These are phyloP conservation scores for Pyrenula massariospora DNA, from an alignment of 495 filamentous ascomycete genomes.

Conservation along the genomic window DNA sequence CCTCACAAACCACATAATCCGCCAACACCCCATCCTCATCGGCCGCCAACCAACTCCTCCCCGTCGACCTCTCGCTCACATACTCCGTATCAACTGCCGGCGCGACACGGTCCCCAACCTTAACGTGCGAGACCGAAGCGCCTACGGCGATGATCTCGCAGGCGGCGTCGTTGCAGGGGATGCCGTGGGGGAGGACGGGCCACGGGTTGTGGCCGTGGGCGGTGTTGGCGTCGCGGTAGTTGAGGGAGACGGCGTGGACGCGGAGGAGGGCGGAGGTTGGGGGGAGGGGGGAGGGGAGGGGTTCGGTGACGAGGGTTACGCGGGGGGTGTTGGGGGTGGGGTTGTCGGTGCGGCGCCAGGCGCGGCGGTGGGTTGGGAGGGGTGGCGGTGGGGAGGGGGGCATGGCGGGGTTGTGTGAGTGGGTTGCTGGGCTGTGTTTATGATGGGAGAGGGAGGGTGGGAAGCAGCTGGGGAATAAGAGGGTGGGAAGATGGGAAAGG, in stretches of 20 bases:
- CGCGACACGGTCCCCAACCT: slow-evolving; percentile 17
- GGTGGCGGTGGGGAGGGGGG: no score
- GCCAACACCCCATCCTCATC: slow-evolving; percentile 27
- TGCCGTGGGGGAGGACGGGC: slow-evolving; percentile 19
- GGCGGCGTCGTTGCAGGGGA: slow-evolving; percentile 23
- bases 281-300: slow-evolving; percentile 7
- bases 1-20: slow-evolving; percentile 21
- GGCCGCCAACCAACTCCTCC: slow-evolving; percentile 19
- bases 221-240: slow-evolving; percentile 32
- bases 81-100: slow-evolving; percentile 20
- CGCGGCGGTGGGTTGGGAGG: slow-evolving; percentile 12
- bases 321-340: slow-evolving; percentile 15
- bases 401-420: no score
- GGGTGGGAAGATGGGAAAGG: no score
- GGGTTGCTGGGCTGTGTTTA: no score
- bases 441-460: no score
- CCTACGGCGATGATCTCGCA: slow-evolving; percentile 25
- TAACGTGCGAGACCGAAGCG: slow-evolving; percentile 12
- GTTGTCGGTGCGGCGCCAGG: slow-evolving; percentile 19
- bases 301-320: slow-evolving; percentile 13
- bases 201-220: slow-evolving; percentile 24
- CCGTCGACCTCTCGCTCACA: slow-evolving; percentile 12
- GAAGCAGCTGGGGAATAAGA: no score
- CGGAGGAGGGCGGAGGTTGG: slow-evolving; percentile 25
- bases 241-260: slow-evolving; percentile 28